Base-by-base conservation (phyloP, 1,139 yeast species). In the Candida sp. region DNA sequence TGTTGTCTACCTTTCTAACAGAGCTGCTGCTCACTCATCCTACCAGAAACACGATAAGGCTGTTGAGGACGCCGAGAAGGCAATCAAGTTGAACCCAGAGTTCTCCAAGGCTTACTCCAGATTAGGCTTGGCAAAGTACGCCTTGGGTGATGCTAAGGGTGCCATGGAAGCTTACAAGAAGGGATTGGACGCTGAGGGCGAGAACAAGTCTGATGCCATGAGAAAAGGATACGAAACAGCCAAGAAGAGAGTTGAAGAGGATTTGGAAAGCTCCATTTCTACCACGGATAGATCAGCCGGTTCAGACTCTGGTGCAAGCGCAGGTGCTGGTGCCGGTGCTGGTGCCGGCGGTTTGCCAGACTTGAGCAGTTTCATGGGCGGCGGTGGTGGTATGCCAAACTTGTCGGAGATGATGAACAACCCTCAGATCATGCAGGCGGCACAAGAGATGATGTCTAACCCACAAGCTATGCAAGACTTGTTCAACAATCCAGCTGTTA, bases 11-110 rank as follows among this genome's bases (percentile, higher is more conserved):
- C 84, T 82, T 56, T 92, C 98, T 34, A 94, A 94, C 75, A 85
- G 99, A 67, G 98, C 99, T 17, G 99, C 99, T 46, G 99, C 99
- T 5, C 85, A 89, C 69, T 90, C 97, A 17, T 90, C 97, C 7
- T 67, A 82, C 43, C 81, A 85, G 54, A 78, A 90, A 55, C 94
- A 90, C 64, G 88, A 83, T 17, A 75, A 81, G 57, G 99, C 99
- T 2, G 83, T 89, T 44, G 76, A 73, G 42, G 99, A 94, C 68
- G 97, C 99, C 32, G 80, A 86, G 63, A 75, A 77, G 53, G 97
- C 99, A 41, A 85, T 91, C 53, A 80, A 82, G 55, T 76, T 87
- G 52, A 92, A 94, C 66, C 88, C 97, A 46, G 63, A 75, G 17
- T 94, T 91, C 63, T 84, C 97, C 43, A 93, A 93, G 76, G 98